Evolutionary conservation across 495 filamentous ascomycete genomes (phyloP).

Genomic region (Hypoxylon subgilvum): DNA sequence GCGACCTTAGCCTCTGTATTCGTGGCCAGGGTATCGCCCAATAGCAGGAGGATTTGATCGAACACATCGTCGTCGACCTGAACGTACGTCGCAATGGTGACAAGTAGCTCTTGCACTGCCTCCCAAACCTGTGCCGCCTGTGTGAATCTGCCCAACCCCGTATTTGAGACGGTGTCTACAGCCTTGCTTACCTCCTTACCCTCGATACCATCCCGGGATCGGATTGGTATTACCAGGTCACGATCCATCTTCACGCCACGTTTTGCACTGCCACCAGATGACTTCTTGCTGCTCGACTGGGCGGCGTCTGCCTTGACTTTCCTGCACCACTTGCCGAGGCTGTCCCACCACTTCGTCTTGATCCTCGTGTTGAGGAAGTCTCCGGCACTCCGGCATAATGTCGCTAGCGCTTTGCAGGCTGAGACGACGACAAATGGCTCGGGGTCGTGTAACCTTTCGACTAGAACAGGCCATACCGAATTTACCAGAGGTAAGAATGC

Average conservation of each 20-base stretch:
- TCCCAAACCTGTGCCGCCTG: slow-evolving; percentile 65
- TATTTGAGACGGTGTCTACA: slow-evolving; percentile 9
- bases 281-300: slow-evolving; percentile 44
- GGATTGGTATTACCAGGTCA: slow-evolving; percentile 41
- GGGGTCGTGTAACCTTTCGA: slow-evolving; percentile 71
- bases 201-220: slow-evolving; percentile 16
- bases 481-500: slow-evolving; percentile 88
- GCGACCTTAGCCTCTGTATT: slow-evolving; percentile 57
- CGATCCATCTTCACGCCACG: slow-evolving; percentile 24
- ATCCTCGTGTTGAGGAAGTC: slow-evolving; percentile 80
- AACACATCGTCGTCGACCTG: slow-evolving; percentile 66
- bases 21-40: slow-evolving; percentile 57
- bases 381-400: slow-evolving; percentile 69
- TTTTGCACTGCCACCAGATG: slow-evolving; percentile 40
- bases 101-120: slow-evolving; percentile 59
- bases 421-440: slow-evolving; percentile 76
- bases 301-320: slow-evolving; percentile 42
- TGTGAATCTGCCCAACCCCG: slow-evolving; percentile 57
- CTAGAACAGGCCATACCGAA: slow-evolving; percentile 82
- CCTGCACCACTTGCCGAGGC: slow-evolving; percentile 52
- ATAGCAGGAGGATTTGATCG: slow-evolving; percentile 68
- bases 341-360: slow-evolving; percentile 68
- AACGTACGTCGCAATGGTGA: slow-evolving; percentile 61
- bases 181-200: slow-evolving; percentile 15
- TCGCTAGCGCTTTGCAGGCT: slow-evolving; percentile 68